Percentiles rank a stretch among this genome's conserved stretches.
Evolutionary conservation across 139 green algal species (phyloP).

Genomic region (Deuterostichococcus epilithicus): DNA sequence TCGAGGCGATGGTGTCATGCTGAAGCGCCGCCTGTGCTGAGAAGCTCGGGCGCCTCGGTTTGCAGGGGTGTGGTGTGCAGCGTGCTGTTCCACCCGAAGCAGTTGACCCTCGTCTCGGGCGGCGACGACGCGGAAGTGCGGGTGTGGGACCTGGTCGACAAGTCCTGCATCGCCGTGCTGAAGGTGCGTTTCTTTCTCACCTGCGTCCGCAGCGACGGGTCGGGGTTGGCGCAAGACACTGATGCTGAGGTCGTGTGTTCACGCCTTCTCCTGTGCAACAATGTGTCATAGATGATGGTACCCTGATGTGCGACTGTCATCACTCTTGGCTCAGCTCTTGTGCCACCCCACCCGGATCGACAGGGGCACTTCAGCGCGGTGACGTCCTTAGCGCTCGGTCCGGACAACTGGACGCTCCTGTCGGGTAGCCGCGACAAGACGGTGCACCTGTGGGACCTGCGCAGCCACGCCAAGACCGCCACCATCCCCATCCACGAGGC

Average conservation of each 20-base stretch:
- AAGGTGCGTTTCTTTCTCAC: too few species aligned
- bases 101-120: constrained; percentile 71
- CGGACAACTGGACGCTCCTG: constrained; percentile 68
- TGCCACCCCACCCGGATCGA: background rate
- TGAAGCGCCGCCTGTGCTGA: background rate
- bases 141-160: constrained; percentile 77
- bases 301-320: too few species aligned
- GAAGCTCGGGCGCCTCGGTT: background rate
- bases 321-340: background rate
- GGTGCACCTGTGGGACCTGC: constrained; percentile 77
- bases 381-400: constrained; percentile 65
- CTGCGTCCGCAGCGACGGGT: too few species aligned
- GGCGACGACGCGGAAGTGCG: constrained; percentile 70
- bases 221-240: too few species aligned
- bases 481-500: constrained; percentile 85
- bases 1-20: too few species aligned
- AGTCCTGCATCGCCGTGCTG: constrained; percentile 49
- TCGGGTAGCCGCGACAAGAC: constrained; percentile 61
- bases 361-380: constrained; percentile 83
- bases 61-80: constrained; percentile 60
- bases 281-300: too few species aligned
- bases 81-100: constrained; percentile 83
- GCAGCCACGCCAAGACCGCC: constrained; percentile 46
- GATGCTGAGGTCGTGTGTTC: too few species aligned
- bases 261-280: too few species aligned